Base-by-base conservation (phyloP, 2,329 filamentous ascomycete genomes). In the Elsinoe arachidis region DNA sequence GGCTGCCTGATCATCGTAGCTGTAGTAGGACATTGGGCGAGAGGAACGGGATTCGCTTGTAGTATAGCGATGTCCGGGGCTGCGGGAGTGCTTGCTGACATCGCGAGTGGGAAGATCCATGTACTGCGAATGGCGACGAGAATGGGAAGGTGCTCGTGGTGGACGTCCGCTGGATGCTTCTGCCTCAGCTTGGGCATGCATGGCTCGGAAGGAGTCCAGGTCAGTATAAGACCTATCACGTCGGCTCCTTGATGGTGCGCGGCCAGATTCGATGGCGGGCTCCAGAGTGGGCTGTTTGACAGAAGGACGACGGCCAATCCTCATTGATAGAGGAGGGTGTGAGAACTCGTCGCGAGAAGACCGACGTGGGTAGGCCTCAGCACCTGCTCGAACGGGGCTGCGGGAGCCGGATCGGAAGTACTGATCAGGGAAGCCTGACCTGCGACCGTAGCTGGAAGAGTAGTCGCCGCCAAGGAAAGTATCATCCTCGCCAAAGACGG, bases 181-280 rank as follows among this genome's bases (percentile, higher is more conserved):
- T 12, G 12, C 14, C 5, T 35, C 26, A 14, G 17, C 26, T 9
- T 51, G 33, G 26, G 26, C 46, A 19, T 35, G 17, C 30, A 35
- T 30, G 11, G 21, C 33, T 10, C 49, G 33, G 19, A 35, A 33
- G 6, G 49, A 53, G 21, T 53, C 49, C 15, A 53, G 7, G 26
- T 53, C 49, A 17, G 49, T 53, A 11, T 38, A 39, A 3, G 49
- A 53, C 12, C 49, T 37, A n/a, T 53, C 49, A 14, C 49, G 49
- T 21, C 49, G 7, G 34, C 26, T 39, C 17, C 49, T 53, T 3
- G 49, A 53, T 21, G 49, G 12, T 2, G 49, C 49, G 26, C 34
- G 49, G 3, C 9, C 34, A 3, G 49, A 14, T 14, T 35, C 33
- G 10, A 39, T 26, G 2, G 14, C 10, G 2, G 49, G 17, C 26